Conservation (phyloP, 306 rosid genomes). For the Castanopsis chinensis region DNA sequence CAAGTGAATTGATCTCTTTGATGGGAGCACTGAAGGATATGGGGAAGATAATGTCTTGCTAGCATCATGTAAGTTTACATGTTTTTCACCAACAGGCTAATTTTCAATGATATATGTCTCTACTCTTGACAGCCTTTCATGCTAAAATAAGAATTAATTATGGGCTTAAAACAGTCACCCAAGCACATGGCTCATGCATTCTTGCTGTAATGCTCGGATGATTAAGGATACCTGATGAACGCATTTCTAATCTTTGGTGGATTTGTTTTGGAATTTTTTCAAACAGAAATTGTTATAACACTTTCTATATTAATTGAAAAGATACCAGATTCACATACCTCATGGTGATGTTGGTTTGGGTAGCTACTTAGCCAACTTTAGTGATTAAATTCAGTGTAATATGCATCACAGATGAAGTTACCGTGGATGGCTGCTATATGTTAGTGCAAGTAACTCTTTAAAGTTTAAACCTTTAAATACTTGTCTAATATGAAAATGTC, state of each 20-base stretch:
- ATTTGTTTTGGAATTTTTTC: background rate
- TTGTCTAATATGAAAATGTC: background rate
- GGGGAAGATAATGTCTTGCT: constrained; percentile 67
- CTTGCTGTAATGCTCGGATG: too few relatives aligned
- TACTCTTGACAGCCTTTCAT: constrained; percentile 1
- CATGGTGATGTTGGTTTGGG: background rate
- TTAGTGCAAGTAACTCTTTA: background rate
- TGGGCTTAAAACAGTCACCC: too few relatives aligned
- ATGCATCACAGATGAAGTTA: background rate
- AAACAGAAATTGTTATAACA: background rate
- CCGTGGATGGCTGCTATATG: background rate
- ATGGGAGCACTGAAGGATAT: constrained; percentile 64
- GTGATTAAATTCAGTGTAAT: background rate
- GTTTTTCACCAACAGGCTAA: background rate
- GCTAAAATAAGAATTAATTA: background rate
- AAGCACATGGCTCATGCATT: too few relatives aligned
- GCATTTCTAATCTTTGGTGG: background rate
- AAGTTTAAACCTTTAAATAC: background rate
- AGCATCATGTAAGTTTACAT: constrained; percentile 28
- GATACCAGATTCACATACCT: background rate
- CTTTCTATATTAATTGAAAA: background rate
- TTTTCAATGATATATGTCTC: background rate
- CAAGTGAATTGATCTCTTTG: constrained; percentile 83
- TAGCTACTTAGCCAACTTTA: background rate
- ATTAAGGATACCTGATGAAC: too few relatives aligned